Conservation (phyloP, 2,329 filamentous ascomycete species). For the Trichoderma oligosporum region DNA sequence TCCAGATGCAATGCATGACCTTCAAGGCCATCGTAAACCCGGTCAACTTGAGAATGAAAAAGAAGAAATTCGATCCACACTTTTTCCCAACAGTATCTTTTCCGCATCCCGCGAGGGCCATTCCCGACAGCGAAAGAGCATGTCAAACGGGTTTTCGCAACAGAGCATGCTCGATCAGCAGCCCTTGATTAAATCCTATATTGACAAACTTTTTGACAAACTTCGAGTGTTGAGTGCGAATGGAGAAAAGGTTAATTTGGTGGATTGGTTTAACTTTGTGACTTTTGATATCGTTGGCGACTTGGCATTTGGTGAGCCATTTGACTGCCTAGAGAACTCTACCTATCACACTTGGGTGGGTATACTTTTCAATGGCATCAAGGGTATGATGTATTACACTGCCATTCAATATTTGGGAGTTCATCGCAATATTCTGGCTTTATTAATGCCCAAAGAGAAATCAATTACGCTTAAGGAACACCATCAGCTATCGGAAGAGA, state of each 20-base stretch:
- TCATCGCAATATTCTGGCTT: background rate
- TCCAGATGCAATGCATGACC: constrained; percentile 20
- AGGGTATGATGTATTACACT: background rate
- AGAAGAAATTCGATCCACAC: background rate
- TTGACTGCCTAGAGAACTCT: constrained; percentile 26
- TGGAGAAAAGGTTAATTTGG: constrained; percentile 24
- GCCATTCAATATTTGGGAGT: background rate
- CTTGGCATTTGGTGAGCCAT: constrained; percentile 31
- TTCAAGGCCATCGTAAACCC: constrained; percentile 22
- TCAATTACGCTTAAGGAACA: background rate
- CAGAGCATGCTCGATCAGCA: constrained; percentile 32
- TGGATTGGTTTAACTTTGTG: constrained; percentile 28
- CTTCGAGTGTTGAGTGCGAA: constrained; percentile 21
- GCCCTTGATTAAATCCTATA: constrained; percentile 27
- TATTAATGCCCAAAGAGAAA: constrained; percentile 4
- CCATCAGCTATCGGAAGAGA: background rate
- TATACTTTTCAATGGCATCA: constrained; percentile 23
- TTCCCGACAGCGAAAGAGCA: constrained; percentile 23
- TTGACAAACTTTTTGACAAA: constrained; percentile 27
- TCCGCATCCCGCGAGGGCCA: constrained; percentile 23
- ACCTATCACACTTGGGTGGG: constrained; percentile 29
- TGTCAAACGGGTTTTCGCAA: constrained; percentile 31
- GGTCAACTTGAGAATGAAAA: constrained; percentile 19
- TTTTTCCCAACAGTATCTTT: constrained; percentile 20
- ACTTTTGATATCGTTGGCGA: constrained; percentile 34